Conservation (phyloP, 352 stramenopile species). For the Phytophthora pinifolia region DNA sequence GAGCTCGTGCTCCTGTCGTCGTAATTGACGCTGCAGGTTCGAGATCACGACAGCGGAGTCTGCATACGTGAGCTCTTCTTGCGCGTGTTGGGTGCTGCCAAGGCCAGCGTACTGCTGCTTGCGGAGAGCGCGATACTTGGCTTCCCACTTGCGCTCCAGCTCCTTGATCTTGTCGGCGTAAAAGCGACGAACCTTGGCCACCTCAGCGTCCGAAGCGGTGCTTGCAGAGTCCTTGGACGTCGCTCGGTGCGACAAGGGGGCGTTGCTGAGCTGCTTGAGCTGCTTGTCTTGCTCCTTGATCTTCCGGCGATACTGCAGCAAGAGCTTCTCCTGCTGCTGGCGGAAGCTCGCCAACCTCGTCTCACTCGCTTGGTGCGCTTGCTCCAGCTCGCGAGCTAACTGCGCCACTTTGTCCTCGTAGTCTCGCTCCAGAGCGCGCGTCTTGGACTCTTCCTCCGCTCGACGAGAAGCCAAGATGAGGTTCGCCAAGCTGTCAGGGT, state of each 20-base stretch:
- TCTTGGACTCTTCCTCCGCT: constrained; percentile 64
- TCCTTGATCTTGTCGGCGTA: constrained; percentile 80
- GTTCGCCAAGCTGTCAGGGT: constrained; percentile 80
- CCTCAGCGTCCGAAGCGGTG: constrained; percentile 29
- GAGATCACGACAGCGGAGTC: constrained; percentile 40
- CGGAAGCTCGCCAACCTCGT: constrained; percentile 68
- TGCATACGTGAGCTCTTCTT: constrained; percentile 33
- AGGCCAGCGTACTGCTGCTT: constrained; percentile 44
- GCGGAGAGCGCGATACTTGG: constrained; percentile 59
- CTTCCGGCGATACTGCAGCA: constrained; percentile 70
- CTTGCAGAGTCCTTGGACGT: constrained; percentile 14
- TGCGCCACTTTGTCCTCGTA: constrained; percentile 43
- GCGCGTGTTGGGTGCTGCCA: constrained; percentile 12
- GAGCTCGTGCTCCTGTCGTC: constrained; percentile 23
- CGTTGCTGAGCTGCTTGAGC: constrained; percentile 27
- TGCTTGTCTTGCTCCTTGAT: constrained; percentile 53
- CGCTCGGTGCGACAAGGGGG: constrained; percentile 7
- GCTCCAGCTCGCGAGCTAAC: constrained; percentile 51
- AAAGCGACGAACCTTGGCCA: constrained; percentile 63
- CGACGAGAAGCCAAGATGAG: constrained; percentile 74
- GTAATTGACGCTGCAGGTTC: constrained; percentile 38
- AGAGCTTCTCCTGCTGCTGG: constrained; percentile 77
- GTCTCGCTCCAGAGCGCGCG: constrained; percentile 33
- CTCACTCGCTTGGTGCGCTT: constrained; percentile 49
- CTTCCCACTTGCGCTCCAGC: constrained; percentile 71